phyloP scores from a whole-genome alignment of 495 filamentous ascomycete genomes.

The Aspergillus avenaceus region DNA sequence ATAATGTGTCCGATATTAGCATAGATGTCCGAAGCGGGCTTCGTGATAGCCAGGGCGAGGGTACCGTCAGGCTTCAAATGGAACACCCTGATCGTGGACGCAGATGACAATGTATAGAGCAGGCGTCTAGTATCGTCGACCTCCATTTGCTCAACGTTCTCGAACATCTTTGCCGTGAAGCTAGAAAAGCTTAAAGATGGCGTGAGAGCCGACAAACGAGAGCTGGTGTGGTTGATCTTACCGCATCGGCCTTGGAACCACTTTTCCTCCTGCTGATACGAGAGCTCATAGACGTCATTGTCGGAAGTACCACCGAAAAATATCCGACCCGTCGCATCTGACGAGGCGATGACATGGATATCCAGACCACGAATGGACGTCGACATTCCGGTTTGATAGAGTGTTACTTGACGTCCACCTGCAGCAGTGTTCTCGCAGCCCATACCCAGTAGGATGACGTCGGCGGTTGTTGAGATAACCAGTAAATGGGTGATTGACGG shows the following conservation, averaged over 20 bases:
- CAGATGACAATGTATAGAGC: constrained; percentile 84
- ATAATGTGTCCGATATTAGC: constrained; percentile 78
- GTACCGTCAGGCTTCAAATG: constrained; percentile 59
- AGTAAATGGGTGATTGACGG: constrained; percentile 77
- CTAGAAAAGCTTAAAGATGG: constrained; percentile 54
- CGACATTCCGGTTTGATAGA: constrained; percentile 83
- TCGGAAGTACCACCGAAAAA: constrained; percentile 82
- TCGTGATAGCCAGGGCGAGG: constrained; percentile 53
- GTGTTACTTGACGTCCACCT: constrained; percentile 64
- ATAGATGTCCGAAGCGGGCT: constrained; percentile 49
- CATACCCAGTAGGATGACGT: constrained; percentile 80
- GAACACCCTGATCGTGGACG: constrained; percentile 80
- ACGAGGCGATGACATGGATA: constrained; percentile 72
- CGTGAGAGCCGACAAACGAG: constrained; percentile 66
- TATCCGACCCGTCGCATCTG: constrained; percentile 72
- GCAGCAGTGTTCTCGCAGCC: constrained; percentile 53
- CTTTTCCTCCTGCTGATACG: constrained; percentile 92
- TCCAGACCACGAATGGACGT: constrained; percentile 66
- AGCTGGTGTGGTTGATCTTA: constrained; percentile 80
- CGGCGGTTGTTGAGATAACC: constrained; percentile 78
- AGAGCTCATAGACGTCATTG: constrained; percentile 85
- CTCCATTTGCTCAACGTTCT: constrained; percentile 69
- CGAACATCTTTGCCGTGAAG: constrained; percentile 49
- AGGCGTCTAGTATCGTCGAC: constrained; percentile 84
- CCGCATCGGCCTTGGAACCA: constrained; percentile 85